phyloP scores from a whole-genome alignment of 192 early-diverging fungal genomes.

The Coemansia sp. region DNA sequence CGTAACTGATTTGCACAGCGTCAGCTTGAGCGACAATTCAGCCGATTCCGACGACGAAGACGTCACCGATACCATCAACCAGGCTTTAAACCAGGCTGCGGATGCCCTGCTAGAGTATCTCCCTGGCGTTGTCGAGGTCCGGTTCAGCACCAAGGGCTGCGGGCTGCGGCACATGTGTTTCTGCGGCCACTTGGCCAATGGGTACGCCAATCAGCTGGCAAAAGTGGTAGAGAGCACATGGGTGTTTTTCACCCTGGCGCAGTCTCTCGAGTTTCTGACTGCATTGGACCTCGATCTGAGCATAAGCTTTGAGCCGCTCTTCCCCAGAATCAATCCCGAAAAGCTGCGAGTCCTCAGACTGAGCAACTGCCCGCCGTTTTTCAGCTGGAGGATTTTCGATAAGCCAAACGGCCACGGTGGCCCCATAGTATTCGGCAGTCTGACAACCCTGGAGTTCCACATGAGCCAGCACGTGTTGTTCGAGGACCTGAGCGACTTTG shows the following conservation, averaged over 20 bases:
- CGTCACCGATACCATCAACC: background rate
- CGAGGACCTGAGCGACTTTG: background rate
- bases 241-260: background rate
- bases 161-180: background rate
- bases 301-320: background rate
- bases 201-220: background rate
- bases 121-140: background rate
- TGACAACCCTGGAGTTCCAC: background rate
- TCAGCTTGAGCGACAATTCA: background rate
- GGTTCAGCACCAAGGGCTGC: background rate
- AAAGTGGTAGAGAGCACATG: background rate
- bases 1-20: background rate
- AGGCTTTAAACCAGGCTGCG: background rate
- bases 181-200: background rate
- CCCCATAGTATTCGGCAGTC: background rate
- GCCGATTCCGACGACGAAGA: background rate
- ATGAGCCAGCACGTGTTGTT: background rate
- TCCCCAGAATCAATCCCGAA: background rate
- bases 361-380: background rate
- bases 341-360: background rate
- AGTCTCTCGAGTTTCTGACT: background rate
- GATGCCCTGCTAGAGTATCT: background rate
- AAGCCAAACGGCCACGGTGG: background rate
- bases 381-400: background rate
- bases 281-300: background rate